Conservation (phyloP, 73 alveolate species). For the Paramecium caudatum region DNA sequence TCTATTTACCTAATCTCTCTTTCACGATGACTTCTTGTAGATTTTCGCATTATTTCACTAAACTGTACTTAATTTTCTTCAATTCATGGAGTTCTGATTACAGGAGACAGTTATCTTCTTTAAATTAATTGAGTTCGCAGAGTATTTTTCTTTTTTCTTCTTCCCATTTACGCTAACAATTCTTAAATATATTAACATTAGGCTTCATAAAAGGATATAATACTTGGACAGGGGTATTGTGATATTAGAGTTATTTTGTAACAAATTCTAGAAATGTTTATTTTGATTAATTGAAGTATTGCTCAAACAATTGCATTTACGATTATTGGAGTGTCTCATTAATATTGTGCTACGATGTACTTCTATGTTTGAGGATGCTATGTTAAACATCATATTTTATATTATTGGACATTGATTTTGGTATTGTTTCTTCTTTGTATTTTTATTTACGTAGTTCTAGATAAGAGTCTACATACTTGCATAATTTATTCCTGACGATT, state of each 20-base stretch:
- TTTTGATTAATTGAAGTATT: conserved; percentile 49
- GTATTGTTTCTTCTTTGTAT: conserved; percentile 43
- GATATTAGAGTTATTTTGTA: conserved; percentile 20
- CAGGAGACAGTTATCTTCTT: not conserved
- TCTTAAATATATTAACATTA: not conserved
- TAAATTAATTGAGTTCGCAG: not conserved
- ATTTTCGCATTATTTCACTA: conserved; percentile 11
- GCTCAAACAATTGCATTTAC: conserved; percentile 34
- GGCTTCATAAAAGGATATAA: not conserved
- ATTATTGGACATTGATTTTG: conserved; percentile 39
- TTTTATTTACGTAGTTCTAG: conserved; percentile 46
- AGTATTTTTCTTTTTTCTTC: conserved; percentile 32
- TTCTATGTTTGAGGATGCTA: conserved; percentile 53
- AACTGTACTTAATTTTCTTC: not conserved
- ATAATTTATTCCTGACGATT: conserved; percentile 20
- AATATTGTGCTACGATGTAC: conserved; percentile 54
- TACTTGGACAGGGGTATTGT: conserved; percentile 37
- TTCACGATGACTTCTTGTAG: not conserved
- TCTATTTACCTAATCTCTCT: conserved; percentile 38
- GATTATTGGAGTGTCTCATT: not conserved
- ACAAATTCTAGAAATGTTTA: conserved; percentile 30
- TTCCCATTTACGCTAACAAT: not conserved
- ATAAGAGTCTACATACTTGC: conserved; percentile 15
- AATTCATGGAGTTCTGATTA: conserved; percentile 47
- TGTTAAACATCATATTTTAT: conserved; percentile 14